Percentiles rank a stretch among this genome's conserved stretches.
Conservation (phyloP, 177 flowering plant genomes). For the Vitis hybrid region DNA sequence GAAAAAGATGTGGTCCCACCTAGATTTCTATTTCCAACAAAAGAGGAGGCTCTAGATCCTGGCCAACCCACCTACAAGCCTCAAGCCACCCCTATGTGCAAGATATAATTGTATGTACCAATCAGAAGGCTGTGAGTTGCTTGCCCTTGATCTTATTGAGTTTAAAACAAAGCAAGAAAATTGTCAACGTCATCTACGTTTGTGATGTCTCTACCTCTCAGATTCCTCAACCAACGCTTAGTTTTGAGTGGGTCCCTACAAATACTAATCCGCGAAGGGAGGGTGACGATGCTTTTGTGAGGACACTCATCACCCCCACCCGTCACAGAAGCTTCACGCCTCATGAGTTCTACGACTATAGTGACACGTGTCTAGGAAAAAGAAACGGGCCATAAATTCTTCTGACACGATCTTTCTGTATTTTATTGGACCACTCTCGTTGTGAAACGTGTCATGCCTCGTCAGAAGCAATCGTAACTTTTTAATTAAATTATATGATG, state of each 20-base stretch:
- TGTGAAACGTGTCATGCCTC: slow-evolving; percentile 2
- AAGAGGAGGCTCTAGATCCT: slow-evolving; percentile 2
- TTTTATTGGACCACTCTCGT: slow-evolving; percentile 9
- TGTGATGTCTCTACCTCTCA: too few relatives aligned
- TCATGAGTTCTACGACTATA: background rate
- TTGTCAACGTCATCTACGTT: too few relatives aligned
- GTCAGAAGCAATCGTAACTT: background rate
- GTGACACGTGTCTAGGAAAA: slow-evolving; percentile 8
- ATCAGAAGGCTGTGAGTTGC: too few relatives aligned
- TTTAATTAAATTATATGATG: background rate
- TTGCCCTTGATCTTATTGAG: too few relatives aligned
- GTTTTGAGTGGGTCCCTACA: background rate
- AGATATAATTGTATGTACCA: too few relatives aligned
- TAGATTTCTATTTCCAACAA: background rate
- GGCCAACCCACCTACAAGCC: background rate
- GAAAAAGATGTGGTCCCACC: slow-evolving; percentile 8
- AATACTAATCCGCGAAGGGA: too few relatives aligned
- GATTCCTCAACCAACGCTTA: too few relatives aligned
- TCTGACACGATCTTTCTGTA: background rate
- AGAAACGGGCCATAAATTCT: slow-evolving; percentile 11
- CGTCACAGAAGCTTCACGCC: too few relatives aligned
- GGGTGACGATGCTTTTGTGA: background rate
- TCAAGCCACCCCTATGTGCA: background rate
- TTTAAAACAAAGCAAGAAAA: too few relatives aligned
- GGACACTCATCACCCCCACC: background rate